Evolutionary conservation across 768 basidiomycete genomes (phyloP).

Genomic region (Tylopilus rubrobrunneus): DNA sequence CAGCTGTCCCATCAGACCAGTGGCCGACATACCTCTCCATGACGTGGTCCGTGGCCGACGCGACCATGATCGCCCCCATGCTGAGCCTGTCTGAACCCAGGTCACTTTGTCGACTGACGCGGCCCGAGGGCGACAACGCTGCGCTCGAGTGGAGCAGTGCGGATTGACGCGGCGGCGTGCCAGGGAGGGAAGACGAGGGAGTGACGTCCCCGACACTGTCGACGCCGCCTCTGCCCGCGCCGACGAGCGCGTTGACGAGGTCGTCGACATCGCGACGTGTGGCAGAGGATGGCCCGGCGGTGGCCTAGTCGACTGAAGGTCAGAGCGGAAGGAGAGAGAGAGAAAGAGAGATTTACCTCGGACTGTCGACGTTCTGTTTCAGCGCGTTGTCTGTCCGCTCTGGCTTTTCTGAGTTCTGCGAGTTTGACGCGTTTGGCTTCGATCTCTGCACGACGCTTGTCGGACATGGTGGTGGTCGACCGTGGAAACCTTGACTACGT

Average conservation of each 20-base stretch:
- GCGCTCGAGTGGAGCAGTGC: slow-evolving; percentile 35
- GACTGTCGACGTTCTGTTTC: slow-evolving; percentile 39
- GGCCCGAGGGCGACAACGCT: slow-evolving; percentile 47
- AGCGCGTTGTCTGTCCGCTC: slow-evolving; percentile 62
- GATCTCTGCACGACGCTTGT: slow-evolving; percentile 79
- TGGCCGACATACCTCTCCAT: slow-evolving; percentile 57
- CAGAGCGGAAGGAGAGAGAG: not conserved
- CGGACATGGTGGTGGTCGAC: slow-evolving; percentile 40
- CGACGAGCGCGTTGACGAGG: slow-evolving; percentile 57
- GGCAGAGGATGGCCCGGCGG: slow-evolving; percentile 37
- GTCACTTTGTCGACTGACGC: slow-evolving; percentile 71
- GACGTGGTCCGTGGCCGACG: slow-evolving; percentile 60
- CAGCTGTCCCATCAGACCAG: not conserved
- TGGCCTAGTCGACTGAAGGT: slow-evolving; percentile 24
- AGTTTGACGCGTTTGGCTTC: slow-evolving; percentile 88
- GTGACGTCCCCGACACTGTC: slow-evolving; percentile 60
- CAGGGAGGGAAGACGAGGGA: slow-evolving; percentile 67
- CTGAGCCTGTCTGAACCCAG: slow-evolving; percentile 46
- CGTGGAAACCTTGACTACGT: too few species aligned
- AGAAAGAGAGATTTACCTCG: slow-evolving; percentile 15
- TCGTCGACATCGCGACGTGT: slow-evolving; percentile 64
- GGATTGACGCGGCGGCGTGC: slow-evolving; percentile 54
- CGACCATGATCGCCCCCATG: slow-evolving; percentile 43
- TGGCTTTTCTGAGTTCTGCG: slow-evolving; percentile 74
- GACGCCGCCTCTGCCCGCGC: slow-evolving; percentile 42